These are phyloP conservation scores for Scleromitrula shiraiana DNA, from an alignment of 2,329 filamentous ascomycete species.

Conservation along the genomic window DNA sequence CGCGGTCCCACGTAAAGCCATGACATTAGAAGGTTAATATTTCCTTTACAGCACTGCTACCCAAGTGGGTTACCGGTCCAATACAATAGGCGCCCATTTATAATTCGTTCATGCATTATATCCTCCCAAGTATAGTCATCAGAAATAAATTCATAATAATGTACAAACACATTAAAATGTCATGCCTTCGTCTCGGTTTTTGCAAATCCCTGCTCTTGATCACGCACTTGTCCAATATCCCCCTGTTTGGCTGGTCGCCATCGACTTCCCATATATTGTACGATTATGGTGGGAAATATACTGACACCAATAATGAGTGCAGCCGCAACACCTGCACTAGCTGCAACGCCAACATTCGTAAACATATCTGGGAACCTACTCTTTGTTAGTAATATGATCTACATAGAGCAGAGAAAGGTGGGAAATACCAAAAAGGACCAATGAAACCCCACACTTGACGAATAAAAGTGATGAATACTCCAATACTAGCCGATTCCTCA, in stretches of 20 bases:
- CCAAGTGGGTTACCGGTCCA: too few species aligned
- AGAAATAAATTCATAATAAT: neutral
- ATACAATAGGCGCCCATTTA: too few species aligned
- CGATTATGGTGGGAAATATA: slow-evolving; percentile 27
- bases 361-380: slow-evolving; percentile 35
- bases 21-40: too few species aligned
- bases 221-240: neutral
- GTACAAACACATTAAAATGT: neutral
- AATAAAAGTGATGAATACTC: slow-evolving; percentile 50
- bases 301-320: slow-evolving; percentile 31
- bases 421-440: slow-evolving; percentile 9
- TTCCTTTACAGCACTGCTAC: too few species aligned
- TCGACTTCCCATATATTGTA: slow-evolving; percentile 24
- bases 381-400: neutral
- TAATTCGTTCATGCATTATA: neutral
- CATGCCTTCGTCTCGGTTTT: neutral
- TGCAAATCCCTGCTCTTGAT: neutral
- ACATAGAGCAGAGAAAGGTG: too few species aligned
- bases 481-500: slow-evolving; percentile 44
- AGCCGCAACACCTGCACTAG: slow-evolving; percentile 31
- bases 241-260: neutral
- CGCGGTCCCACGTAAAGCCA: too few species aligned
- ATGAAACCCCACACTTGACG: slow-evolving; percentile 44
- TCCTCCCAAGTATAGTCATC: neutral
- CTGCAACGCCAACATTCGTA: slow-evolving; percentile 27